Conservation (phyloP, 106 monocot species). For the Agapanthus africanus region DNA sequence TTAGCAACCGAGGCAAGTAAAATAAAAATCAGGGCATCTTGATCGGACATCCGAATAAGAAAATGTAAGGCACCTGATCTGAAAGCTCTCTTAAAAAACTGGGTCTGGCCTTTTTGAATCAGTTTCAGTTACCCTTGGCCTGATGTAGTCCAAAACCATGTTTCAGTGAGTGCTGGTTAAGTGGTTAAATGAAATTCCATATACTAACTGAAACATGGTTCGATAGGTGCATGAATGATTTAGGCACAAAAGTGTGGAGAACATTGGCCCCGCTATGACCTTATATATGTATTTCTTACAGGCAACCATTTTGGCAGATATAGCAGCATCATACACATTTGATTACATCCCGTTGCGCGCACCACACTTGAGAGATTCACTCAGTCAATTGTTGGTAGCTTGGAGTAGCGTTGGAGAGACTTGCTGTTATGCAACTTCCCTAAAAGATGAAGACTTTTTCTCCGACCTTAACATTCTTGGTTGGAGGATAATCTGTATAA, state of each 20-base stretch:
- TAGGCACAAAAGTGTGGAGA: background rate
- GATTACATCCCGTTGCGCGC: conserved; percentile 18
- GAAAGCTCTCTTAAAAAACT: no score
- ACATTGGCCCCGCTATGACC: no score
- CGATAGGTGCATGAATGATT: background rate
- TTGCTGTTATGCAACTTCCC: conserved; percentile 42
- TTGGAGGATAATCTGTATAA: conserved; percentile 31
- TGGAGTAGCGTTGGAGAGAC: conserved; percentile 17
- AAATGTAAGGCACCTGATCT: no score
- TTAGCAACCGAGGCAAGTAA: no score
- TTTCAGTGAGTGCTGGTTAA: background rate
- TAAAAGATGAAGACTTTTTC: conserved; percentile 28
- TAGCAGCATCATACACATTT: conserved; percentile 23
- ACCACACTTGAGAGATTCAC: conserved; percentile 12
- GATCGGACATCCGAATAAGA: no score
- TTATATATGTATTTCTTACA: conserved; percentile 7
- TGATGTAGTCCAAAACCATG: background rate
- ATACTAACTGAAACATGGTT: background rate
- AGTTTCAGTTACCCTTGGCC: background rate
- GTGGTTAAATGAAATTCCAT: background rate
- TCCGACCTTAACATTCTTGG: conserved; percentile 20
- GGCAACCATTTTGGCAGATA: conserved; percentile 29
- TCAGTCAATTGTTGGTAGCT: conserved; percentile 14
- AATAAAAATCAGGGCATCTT: no score
- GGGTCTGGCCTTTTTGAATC: background rate